Conservation (phyloP, 2,329 filamentous ascomycete genomes). For the Fusarium multiceps region DNA sequence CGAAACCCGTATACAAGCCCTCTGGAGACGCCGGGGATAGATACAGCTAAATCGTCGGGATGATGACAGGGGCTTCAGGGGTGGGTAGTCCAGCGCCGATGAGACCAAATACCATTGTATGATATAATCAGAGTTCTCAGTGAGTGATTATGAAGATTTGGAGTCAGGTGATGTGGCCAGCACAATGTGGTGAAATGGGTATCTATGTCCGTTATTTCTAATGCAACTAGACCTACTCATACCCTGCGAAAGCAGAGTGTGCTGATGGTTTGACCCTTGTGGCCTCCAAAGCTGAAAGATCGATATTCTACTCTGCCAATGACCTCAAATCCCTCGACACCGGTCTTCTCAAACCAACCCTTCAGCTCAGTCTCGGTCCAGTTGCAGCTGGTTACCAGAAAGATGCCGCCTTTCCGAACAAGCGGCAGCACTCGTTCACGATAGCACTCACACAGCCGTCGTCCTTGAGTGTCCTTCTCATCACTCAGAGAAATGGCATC, state of each 20-base stretch:
- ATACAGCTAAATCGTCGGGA: slow-evolving; percentile 6
- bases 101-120: slow-evolving; percentile 44
- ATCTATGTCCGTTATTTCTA: slow-evolving; percentile 22
- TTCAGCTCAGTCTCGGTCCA: slow-evolving; percentile 93
- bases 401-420: slow-evolving; percentile 75
- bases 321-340: slow-evolving; percentile 62
- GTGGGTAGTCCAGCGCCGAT: slow-evolving; percentile 29
- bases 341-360: slow-evolving; percentile 74
- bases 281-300: slow-evolving; percentile 88
- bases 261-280: slow-evolving; percentile 88
- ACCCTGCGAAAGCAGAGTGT: slow-evolving; percentile 80
- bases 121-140: slow-evolving; percentile 41
- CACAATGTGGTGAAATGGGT: slow-evolving; percentile 19
- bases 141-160: slow-evolving; percentile 40
- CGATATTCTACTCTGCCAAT: slow-evolving; percentile 81
- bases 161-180: slow-evolving; percentile 28
- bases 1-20: slow-evolving; percentile 14
- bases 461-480: slow-evolving; percentile 63
- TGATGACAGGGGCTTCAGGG: slow-evolving; percentile 5
- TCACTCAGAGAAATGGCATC: slow-evolving; percentile 87
- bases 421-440: slow-evolving; percentile 73
- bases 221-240: slow-evolving; percentile 6
- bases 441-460: slow-evolving; percentile 80
- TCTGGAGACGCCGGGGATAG: slow-evolving; percentile 4
- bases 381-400: slow-evolving; percentile 95